Percentiles rank a stretch among this genome's conserved stretches.
Evolutionary conservation across 371 early-diverging fungal genomes (phyloP).

Genomic region (Mortierella sp.): DNA sequence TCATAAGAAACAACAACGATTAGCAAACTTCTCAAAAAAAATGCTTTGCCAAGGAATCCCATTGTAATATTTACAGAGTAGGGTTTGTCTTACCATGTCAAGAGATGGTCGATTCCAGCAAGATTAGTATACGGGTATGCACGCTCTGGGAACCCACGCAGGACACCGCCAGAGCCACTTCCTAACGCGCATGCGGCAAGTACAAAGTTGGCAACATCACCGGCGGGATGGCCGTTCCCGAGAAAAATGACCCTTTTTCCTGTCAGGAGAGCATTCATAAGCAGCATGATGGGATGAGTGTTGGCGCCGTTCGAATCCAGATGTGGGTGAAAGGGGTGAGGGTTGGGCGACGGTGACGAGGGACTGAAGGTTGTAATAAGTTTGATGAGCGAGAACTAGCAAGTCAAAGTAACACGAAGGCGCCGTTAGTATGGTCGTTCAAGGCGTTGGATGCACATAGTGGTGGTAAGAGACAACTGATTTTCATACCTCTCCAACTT

Average conservation of each 20-base stretch:
- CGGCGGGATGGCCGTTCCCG: conserved; percentile 91
- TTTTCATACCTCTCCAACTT: conserved; percentile 88
- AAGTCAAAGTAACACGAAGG: neutral
- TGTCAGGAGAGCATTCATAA: conserved; percentile 90
- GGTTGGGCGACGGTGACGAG: conserved; percentile 61
- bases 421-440: neutral
- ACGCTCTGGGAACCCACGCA: conserved; percentile 90
- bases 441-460: neutral
- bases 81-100: conserved; percentile 75
- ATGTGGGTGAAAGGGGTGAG: conserved; percentile 88
- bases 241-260: conserved; percentile 95
- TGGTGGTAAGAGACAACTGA: neutral
- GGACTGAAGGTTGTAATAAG: conserved; percentile 80
- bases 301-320: conserved; percentile 84
- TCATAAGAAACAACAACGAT: neutral
- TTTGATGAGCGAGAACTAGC: conserved; percentile 84
- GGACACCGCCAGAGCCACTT: conserved; percentile 88
- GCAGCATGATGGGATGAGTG: conserved; percentile 88
- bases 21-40: neutral
- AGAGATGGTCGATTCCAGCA: conserved; percentile 86
- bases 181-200: conserved; percentile 92
- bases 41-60: neutral
- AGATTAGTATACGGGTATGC: conserved; percentile 93
- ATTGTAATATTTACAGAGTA: neutral
- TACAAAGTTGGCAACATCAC: conserved; percentile 94